Conservation (phyloP, 345 rosid genomes). For the Eutrema heterophyllum region DNA sequence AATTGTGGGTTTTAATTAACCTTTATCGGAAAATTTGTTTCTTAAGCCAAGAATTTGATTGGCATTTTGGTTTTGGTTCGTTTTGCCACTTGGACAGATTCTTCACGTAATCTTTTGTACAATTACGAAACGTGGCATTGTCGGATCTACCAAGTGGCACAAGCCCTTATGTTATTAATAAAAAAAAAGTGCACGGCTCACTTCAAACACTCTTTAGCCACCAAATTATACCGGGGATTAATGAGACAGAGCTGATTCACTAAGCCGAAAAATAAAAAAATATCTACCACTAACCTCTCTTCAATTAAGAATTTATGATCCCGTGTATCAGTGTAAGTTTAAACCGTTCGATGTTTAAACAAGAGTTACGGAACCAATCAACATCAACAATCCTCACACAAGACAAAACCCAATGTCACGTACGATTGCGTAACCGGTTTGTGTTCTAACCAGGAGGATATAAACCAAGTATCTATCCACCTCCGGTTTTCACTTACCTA, state of each 20-base stretch:
- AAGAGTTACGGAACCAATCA: constrained; percentile 2
- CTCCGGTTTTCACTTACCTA: background rate
- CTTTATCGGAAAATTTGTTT: background rate
- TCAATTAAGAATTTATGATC: background rate
- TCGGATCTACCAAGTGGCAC: constrained; percentile 10
- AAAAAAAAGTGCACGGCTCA: background rate
- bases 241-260: background rate
- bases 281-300: background rate
- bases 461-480: constrained; percentile 14
- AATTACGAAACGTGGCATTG: constrained; percentile 5
- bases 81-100: background rate
- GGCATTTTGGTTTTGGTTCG: background rate
- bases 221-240: background rate
- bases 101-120: background rate
- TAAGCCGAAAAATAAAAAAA: background rate
- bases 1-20: background rate
- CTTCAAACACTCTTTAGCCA: background rate
- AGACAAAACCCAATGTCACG: constrained; percentile 10
- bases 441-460: background rate
- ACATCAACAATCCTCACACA: constrained; percentile 7
- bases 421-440: background rate
- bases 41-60: background rate
- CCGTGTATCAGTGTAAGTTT: background rate
- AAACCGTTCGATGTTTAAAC: background rate
- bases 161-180: background rate